A percentile compares a stretch with the other conserved stretches of the same genome.
Conservation (phyloP, 148 eudicot genomes). For the Silene conica region DNA sequence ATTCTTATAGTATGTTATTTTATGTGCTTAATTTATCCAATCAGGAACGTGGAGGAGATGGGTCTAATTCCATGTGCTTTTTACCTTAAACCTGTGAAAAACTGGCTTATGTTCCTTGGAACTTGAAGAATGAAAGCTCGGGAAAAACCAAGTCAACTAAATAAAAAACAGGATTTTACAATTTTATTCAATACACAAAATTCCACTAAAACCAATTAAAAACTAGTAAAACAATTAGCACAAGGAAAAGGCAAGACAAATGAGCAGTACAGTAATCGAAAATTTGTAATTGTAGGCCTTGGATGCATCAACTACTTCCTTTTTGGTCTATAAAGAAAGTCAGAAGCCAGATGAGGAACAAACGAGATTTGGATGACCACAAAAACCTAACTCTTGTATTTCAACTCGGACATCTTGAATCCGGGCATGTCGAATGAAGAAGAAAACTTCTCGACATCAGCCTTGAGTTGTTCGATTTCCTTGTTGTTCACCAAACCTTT, state of each 20-base stretch:
- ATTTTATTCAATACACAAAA: too few species aligned
- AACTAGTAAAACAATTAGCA: neutral
- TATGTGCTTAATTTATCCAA: too few species aligned
- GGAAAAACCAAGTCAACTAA: too few species aligned
- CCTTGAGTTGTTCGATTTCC: conserved; percentile 85
- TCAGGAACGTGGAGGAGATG: too few species aligned
- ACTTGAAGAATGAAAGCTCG: too few species aligned
- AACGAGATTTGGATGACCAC: neutral
- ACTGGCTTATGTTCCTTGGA: too few species aligned
- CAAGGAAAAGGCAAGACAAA: neutral
- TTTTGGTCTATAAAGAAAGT: neutral
- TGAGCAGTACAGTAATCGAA: neutral
- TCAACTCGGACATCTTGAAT: conserved; percentile 74
- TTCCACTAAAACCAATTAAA: neutral
- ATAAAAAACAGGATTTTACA: too few species aligned
- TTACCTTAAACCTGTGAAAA: too few species aligned
- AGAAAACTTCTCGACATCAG: conserved; percentile 84
- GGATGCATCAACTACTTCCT: neutral
- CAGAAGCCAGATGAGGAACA: neutral
- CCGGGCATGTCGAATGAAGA: conserved; percentile 95
- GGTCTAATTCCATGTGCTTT: too few species aligned
- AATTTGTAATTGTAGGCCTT: neutral
- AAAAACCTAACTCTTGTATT: conserved; percentile 62
- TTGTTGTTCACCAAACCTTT: conserved; percentile 94
- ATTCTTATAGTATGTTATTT: too few species aligned